Evolutionary conservation across 345 rosid genomes (phyloP).

Genomic region (Bretschneidera sinensis): DNA sequence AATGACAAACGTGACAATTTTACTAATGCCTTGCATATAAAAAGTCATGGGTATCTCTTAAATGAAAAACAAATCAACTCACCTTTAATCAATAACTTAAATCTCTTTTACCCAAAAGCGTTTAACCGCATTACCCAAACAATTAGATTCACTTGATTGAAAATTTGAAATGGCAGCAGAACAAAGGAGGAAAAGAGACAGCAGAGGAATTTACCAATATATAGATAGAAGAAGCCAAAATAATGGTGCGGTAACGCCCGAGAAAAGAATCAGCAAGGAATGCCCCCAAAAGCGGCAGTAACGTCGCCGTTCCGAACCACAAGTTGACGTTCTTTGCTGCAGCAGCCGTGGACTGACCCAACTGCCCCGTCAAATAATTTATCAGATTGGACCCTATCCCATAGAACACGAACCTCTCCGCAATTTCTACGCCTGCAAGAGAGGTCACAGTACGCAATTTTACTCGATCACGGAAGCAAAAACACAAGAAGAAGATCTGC

Average conservation of each 20-base stretch:
- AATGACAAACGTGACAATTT: no score
- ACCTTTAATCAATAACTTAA: no score
- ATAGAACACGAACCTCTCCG: conserved; percentile 44
- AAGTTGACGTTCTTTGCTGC: conserved; percentile 48
- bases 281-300: conserved; percentile 51
- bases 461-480: background rate
- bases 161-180: no score
- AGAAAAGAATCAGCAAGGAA: conserved; percentile 45
- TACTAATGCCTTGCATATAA: no score
- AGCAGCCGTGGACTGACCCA: conserved; percentile 40
- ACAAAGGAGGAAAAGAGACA: no score
- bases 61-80: no score
- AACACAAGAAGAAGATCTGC: conserved; percentile 13
- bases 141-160: no score
- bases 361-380: conserved; percentile 39
- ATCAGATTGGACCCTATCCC: conserved; percentile 47
- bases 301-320: conserved; percentile 41
- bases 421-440: conserved; percentile 44
- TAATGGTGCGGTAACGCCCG: conserved; percentile 48
- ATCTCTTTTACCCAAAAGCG: no score
- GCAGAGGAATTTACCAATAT: conserved; percentile 35
- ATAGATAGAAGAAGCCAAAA: conserved; percentile 39
- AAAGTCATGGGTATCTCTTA: no score
- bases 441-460: conserved; percentile 1
- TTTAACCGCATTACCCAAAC: no score